Percentiles rank a stretch among this genome's conserved stretches.
Evolutionary conservation across 208 protist genomes (phyloP).

Genomic region (Trypanosoma grayi): DNA sequence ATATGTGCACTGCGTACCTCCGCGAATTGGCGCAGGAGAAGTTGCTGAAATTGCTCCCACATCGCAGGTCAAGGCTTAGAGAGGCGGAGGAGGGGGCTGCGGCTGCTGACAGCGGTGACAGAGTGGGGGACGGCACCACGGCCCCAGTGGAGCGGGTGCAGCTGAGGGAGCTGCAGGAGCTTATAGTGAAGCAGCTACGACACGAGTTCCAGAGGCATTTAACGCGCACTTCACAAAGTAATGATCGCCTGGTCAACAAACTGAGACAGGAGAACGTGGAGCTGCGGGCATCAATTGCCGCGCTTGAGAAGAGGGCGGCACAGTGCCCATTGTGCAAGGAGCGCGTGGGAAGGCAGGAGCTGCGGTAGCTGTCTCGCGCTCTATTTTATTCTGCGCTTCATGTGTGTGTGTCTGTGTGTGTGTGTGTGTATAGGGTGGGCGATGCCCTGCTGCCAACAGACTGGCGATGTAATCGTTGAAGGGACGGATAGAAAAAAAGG

Average conservation of each 20-base stretch:
- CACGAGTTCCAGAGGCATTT: slow-evolving; percentile 38
- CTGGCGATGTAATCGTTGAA: too few relatives aligned
- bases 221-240: slow-evolving; percentile 39
- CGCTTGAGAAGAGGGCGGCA: slow-evolving; percentile 10
- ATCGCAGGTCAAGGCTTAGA: not conserved
- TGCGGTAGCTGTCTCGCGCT: not conserved
- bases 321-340: slow-evolving; percentile 7
- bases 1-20: too few relatives aligned
- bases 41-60: slow-evolving; percentile 5
- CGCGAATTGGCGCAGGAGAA: slow-evolving; percentile 9
- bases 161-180: slow-evolving; percentile 25
- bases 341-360: not conserved
- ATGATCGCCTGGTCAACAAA: slow-evolving; percentile 34
- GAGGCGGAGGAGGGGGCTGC: not conserved
- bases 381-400: too few relatives aligned
- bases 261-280: slow-evolving; percentile 46
- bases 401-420: too few relatives aligned
- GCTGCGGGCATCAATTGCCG: slow-evolving; percentile 20
- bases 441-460: too few relatives aligned
- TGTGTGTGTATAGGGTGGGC: too few relatives aligned
- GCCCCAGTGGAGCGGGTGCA: slow-evolving; percentile 9
- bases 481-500: too few relatives aligned
- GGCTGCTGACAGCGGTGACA: not conserved
- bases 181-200: slow-evolving; percentile 36
- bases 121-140: not conserved